Evolutionary conservation across 257 asterid species (phyloP).

Genomic region (Avicennia marina): DNA sequence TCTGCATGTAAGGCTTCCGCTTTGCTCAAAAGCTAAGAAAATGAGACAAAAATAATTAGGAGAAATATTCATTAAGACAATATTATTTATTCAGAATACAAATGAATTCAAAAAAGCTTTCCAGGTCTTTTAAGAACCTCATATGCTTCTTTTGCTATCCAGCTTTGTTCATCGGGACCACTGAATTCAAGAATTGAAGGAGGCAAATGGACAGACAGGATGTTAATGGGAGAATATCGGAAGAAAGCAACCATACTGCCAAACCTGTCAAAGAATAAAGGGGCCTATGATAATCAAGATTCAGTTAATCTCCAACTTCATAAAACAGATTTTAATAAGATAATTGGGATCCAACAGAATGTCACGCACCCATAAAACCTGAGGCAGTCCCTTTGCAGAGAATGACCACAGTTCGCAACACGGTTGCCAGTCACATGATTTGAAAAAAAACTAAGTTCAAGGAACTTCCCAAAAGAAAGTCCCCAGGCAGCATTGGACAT

Average conservation of each 20-base stretch:
- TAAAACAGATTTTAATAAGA: background rate
- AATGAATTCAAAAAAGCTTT: background rate
- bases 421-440: conserved; percentile 92
- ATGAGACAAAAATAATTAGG: conserved; percentile 17
- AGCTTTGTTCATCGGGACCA: conserved; percentile 50
- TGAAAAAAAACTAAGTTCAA: conserved; percentile 96
- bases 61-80: too few relatives aligned
- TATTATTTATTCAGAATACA: background rate
- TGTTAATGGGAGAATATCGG: conserved; percentile 78
- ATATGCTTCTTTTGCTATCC: conserved; percentile 65
- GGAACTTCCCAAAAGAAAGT: conserved; percentile 92
- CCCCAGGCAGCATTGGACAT: conserved; percentile 99
- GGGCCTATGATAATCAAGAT: background rate
- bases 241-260: conserved; percentile 91
- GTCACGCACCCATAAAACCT: conserved; percentile 79
- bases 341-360: background rate
- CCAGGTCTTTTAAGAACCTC: conserved; percentile 47
- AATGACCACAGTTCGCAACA: conserved; percentile 92
- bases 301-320: background rate
- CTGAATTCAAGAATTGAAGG: conserved; percentile 73
- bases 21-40: conserved; percentile 63
- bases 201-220: conserved; percentile 75
- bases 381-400: conserved; percentile 94
- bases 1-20: conserved; percentile 60
- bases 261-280: conserved; percentile 41